These are phyloP conservation scores for Beauveria caledonica DNA, from an alignment of 2,329 filamentous ascomycete species.

Conservation along the genomic window DNA sequence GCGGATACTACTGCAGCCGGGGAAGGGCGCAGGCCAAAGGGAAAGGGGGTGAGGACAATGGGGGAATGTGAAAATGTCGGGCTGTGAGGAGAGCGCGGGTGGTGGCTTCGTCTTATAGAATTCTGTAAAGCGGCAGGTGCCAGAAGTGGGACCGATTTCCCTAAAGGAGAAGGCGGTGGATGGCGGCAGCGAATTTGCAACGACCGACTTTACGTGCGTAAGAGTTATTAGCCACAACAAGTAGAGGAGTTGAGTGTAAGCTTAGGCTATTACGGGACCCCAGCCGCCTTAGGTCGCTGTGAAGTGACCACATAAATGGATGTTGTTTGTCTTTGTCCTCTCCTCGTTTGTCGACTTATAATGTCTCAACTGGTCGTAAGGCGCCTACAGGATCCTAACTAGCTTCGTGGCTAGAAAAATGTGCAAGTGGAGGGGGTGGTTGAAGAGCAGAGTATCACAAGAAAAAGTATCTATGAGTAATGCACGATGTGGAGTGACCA, in stretches of 20 bases:
- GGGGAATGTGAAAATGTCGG: background rate
- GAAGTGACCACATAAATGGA: too few relatives aligned
- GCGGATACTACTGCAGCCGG: background rate
- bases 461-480: background rate
- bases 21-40: background rate
- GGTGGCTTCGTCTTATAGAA: slow-evolving; percentile 5
- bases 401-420: background rate
- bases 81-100: background rate
- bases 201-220: too few relatives aligned
- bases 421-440: background rate
- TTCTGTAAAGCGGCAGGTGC: slow-evolving; percentile 6
- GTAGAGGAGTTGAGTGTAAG: background rate
- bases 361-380: background rate
- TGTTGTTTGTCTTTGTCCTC: too few relatives aligned
- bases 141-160: background rate
- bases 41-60: background rate
- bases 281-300: too few relatives aligned
- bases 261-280: background rate
- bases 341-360: too few relatives aligned
- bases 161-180: background rate
- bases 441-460: background rate
- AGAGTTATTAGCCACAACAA: too few relatives aligned
- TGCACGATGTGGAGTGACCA: background rate
- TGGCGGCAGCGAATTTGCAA: slow-evolving; percentile 5
- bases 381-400: background rate